These are phyloP conservation scores for Saturnispora zaruensis DNA, from an alignment of 805 yeast species.

Conservation along the genomic window DNA sequence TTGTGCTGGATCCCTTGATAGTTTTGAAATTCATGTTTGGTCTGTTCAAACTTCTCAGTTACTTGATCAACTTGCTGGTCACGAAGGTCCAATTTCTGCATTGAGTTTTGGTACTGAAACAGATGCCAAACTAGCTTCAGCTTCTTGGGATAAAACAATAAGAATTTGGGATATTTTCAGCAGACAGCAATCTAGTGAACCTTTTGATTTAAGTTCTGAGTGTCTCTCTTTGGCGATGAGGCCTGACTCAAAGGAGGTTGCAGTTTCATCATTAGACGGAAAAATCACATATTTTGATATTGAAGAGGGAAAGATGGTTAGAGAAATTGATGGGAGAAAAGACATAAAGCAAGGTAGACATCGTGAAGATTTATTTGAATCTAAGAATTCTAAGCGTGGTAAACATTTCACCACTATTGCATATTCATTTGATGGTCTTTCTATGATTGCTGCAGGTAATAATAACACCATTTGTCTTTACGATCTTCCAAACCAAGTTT, in stretches of 20 bases:
- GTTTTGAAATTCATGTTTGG: conserved; percentile 91
- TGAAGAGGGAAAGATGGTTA: conserved; percentile 70
- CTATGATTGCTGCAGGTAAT: conserved; percentile 88
- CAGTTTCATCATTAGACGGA: conserved; percentile 85
- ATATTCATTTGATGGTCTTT: conserved; percentile 84
- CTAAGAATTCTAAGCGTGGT: conserved; percentile 75
- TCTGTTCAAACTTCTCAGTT: conserved; percentile 93
- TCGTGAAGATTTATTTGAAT: conserved; percentile 69
- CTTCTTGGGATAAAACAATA: conserved; percentile 94
- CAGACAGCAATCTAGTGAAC: conserved; percentile 81
- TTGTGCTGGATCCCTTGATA: conserved; percentile 88
- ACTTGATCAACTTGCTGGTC: conserved; percentile 82
- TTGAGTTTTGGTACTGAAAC: conserved; percentile 78
- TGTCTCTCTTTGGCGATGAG: conserved; percentile 75
- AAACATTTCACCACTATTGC: conserved; percentile 73
- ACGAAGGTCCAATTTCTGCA: conserved; percentile 90
- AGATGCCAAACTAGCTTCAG: conserved; percentile 64
- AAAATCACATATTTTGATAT: conserved; percentile 77
- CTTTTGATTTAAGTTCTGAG: conserved; percentile 77
- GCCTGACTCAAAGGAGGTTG: conserved; percentile 88
- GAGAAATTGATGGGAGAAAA: conserved; percentile 74
- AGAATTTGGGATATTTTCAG: conserved; percentile 90
- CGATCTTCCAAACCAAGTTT: conserved; percentile 81
- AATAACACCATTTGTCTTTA: conserved; percentile 86
- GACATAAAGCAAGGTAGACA: conserved; percentile 87